Evolutionary conservation across 768 basidiomycete genomes (phyloP).

Genomic region (Hericium coralloides): DNA sequence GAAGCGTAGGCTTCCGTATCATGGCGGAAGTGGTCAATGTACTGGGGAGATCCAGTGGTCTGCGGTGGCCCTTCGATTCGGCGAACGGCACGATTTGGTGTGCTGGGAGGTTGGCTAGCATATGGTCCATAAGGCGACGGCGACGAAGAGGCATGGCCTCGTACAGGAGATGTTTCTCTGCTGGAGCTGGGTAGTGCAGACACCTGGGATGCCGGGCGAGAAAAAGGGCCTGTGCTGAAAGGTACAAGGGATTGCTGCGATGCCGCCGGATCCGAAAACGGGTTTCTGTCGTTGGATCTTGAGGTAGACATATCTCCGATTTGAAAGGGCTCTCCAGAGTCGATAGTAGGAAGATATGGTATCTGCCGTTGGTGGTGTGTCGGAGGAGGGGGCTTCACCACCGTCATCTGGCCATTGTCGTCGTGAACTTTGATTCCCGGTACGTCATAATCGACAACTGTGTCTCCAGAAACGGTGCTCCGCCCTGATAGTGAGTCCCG

Average conservation of each 20-base stretch:
- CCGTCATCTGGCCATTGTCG: background rate
- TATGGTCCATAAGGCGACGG: background rate
- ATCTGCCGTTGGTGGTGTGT: background rate
- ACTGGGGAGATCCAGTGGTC: conserved; percentile 21
- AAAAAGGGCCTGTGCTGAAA: background rate
- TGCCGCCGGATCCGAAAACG: conserved; percentile 20
- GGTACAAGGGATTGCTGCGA: background rate
- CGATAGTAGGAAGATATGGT: conserved; percentile 21
- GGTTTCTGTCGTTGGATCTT: conserved; percentile 15
- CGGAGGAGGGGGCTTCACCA: background rate
- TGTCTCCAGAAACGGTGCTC: background rate
- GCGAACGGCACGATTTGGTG: conserved; percentile 6
- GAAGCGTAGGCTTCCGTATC: conserved; percentile 67
- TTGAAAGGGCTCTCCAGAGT: conserved; percentile 23
- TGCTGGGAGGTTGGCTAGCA: conserved; percentile 1
- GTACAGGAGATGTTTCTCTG: conserved; percentile 7
- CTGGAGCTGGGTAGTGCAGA: conserved; percentile 7
- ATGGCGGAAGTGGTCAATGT: conserved; percentile 51
- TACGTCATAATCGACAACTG: background rate
- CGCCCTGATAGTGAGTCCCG: background rate
- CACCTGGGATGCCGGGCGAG: conserved; percentile 5
- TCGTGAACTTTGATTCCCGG: background rate
- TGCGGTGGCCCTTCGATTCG: conserved; percentile 2
- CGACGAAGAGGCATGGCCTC: background rate
- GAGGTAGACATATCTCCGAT: conserved; percentile 13